Percentiles rank a stretch among this genome's conserved stretches.
Evolutionary conservation across 164 flowering plant genomes (phyloP).

Genomic region (Hamamelis virginiana): DNA sequence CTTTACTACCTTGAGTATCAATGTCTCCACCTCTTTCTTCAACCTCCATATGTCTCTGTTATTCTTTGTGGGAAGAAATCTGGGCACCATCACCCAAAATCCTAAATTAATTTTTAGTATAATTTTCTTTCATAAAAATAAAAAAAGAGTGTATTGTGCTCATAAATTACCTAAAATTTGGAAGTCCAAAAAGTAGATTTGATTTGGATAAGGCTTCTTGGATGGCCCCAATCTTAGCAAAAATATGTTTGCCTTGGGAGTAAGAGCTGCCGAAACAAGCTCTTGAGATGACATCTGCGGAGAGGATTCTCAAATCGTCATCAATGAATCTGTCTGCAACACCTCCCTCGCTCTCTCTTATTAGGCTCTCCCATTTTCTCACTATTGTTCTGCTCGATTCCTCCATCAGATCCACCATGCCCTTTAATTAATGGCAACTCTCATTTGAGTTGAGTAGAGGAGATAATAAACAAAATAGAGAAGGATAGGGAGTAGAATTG

Average conservation of each 20-base stretch:
- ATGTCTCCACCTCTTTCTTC: slow-evolving; percentile 7
- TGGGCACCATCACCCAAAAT: background rate
- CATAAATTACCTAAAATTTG: slow-evolving; percentile 1
- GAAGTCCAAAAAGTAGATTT: slow-evolving; percentile 9
- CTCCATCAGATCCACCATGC: slow-evolving; percentile 12
- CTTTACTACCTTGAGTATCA: slow-evolving; percentile 10
- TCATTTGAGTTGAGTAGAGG: too few species aligned
- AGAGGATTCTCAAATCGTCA: slow-evolving; percentile 14
- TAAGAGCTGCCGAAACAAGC: slow-evolving; percentile 26
- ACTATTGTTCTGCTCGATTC: slow-evolving; percentile 2
- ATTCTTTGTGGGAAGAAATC: background rate
- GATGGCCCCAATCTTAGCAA: slow-evolving; percentile 5
- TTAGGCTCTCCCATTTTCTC: slow-evolving; percentile 2
- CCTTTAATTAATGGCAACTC: background rate
- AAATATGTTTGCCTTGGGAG: slow-evolving; percentile 17
- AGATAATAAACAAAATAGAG: too few species aligned
- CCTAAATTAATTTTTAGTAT: too few species aligned
- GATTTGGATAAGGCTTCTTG: slow-evolving; percentile 9
- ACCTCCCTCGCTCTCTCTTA: slow-evolving; percentile 1
- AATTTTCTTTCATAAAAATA: too few species aligned
- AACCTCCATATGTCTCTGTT: slow-evolving; percentile 9
- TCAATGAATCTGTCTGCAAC: slow-evolving; percentile 7
- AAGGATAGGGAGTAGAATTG: too few species aligned
- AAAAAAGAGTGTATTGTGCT: background rate
- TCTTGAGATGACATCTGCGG: slow-evolving; percentile 25